These are phyloP conservation scores for Dichomitus squalens DNA, from an alignment of 1,284 basidiomycete species.

Conservation along the genomic window DNA sequence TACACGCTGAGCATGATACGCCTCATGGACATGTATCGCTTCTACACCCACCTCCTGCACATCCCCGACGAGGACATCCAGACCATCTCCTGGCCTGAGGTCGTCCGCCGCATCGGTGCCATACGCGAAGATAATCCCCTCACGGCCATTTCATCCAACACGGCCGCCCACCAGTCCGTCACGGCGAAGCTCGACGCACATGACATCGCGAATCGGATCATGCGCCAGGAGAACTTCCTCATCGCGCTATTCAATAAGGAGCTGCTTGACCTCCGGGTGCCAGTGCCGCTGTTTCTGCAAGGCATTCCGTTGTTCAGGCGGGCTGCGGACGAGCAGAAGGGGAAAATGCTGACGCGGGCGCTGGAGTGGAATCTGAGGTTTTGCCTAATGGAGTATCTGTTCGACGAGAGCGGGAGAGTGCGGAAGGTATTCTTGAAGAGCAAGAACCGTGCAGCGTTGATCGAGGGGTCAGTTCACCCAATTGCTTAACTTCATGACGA, in stretches of 20 bases:
- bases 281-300: conserved; percentile 63
- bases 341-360: conserved; percentile 81
- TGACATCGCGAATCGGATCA: conserved; percentile 94
- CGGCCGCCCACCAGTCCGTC: conserved; percentile 46
- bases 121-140: conserved; percentile 91
- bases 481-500: neutral
- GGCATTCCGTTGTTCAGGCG: conserved; percentile 41
- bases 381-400: conserved; percentile 93
- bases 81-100: conserved; percentile 95
- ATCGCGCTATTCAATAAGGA: conserved; percentile 98
- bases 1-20: conserved; percentile 70
- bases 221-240: conserved; percentile 97
- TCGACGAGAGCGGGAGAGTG: conserved; percentile 86
- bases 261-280: conserved; percentile 85
- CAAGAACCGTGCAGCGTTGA: conserved; percentile 75
- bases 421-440: conserved; percentile 89
- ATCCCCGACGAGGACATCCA: conserved; percentile 93
- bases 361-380: conserved; percentile 97
- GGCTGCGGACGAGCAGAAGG: conserved; percentile 58
- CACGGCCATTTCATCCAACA: conserved; percentile 78
- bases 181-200: conserved; percentile 93
- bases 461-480: conserved; percentile 71
- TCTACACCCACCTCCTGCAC: conserved; percentile 80
- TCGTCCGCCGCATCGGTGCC: conserved; percentile 86
- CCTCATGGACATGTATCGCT: conserved; percentile 91